Percentiles rank a stretch among this genome's conserved stretches.
phyloP scores from a whole-genome alignment of 495 filamentous ascomycete genomes.

The Hypoxylon lienhwacheense region DNA sequence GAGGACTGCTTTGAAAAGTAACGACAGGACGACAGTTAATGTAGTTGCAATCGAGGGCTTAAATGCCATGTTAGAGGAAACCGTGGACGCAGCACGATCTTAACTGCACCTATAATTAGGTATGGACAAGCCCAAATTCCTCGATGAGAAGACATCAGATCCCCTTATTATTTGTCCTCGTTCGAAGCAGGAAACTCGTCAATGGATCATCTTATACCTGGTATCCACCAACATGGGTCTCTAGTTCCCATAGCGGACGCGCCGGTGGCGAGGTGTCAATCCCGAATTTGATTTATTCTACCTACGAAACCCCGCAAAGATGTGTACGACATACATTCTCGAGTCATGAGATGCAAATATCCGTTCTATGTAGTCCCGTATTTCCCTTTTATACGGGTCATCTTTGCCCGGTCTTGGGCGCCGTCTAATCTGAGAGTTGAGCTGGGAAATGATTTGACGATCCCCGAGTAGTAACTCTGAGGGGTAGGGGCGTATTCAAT shows the following conservation, averaged over 20 bases:
- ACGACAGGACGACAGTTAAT: constrained; percentile 26
- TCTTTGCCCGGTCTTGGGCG: constrained; percentile 34
- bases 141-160: background rate
- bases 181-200: constrained; percentile 7
- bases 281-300: constrained; percentile 1
- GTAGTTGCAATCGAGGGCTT: constrained; percentile 24
- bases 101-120: no score
- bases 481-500: background rate
- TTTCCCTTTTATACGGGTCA: constrained; percentile 11
- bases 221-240: constrained; percentile 1
- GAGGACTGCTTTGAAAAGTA: constrained; percentile 17
- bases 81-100: no score
- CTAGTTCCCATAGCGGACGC: constrained; percentile 17
- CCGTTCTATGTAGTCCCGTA: constrained; percentile 4
- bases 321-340: no score
- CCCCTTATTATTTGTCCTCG: constrained; percentile 28
- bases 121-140: background rate
- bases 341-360: constrained; percentile 7
- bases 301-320: constrained; percentile 20
- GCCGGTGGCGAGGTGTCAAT: constrained; percentile 14
- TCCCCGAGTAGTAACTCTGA: background rate
- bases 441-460: constrained; percentile 24
- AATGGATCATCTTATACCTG: constrained; percentile 11
- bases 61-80: constrained; percentile 37
- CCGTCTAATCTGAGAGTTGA: constrained; percentile 12